These are phyloP conservation scores for Geum urbanum DNA, from an alignment of 306 rosid genomes.

Conservation along the genomic window DNA sequence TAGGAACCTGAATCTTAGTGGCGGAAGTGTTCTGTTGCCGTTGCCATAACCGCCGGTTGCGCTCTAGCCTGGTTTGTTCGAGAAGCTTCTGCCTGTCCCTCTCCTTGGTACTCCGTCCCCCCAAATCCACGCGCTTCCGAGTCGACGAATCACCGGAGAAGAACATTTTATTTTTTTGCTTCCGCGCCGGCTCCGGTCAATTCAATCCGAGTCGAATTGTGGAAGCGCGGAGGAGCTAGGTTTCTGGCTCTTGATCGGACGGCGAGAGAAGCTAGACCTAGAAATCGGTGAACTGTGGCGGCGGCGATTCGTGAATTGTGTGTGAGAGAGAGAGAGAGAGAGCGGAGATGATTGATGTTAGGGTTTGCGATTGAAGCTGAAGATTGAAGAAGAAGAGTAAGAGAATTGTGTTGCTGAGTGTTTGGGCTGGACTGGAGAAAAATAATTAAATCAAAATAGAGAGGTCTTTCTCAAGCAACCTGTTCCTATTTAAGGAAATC, in stretches of 20 bases:
- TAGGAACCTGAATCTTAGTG: slow-evolving; percentile 62
- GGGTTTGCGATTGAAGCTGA: neutral
- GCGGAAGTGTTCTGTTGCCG: slow-evolving; percentile 78
- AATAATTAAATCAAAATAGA: neutral
- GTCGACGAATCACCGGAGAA: slow-evolving; percentile 91
- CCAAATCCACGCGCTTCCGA: slow-evolving; percentile 93
- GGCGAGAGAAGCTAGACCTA: neutral
- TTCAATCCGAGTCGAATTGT: too few species aligned
- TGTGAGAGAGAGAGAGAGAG: neutral
- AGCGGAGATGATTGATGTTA: neutral
- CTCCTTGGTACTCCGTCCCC: slow-evolving; percentile 89
- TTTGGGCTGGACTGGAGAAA: neutral
- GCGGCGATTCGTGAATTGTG: neutral
- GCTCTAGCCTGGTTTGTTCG: slow-evolving; percentile 83
- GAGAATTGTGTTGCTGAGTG: neutral
- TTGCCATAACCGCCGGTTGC: slow-evolving; percentile 58
- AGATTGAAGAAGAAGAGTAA: neutral
- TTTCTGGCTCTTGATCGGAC: neutral
- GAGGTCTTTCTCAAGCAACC: too few species aligned
- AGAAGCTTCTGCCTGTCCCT: slow-evolving; percentile 84
- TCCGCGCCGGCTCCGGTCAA: slow-evolving; percentile 19
- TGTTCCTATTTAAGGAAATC: too few species aligned
- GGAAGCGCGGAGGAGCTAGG: neutral
- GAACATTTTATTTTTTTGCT: slow-evolving; percentile 39
- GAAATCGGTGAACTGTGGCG: neutral